Percentiles rank a stretch among this genome's conserved stretches.
Evolutionary conservation across 805 yeast species (phyloP).

Genomic region (Spathaspora gorwiae): DNA sequence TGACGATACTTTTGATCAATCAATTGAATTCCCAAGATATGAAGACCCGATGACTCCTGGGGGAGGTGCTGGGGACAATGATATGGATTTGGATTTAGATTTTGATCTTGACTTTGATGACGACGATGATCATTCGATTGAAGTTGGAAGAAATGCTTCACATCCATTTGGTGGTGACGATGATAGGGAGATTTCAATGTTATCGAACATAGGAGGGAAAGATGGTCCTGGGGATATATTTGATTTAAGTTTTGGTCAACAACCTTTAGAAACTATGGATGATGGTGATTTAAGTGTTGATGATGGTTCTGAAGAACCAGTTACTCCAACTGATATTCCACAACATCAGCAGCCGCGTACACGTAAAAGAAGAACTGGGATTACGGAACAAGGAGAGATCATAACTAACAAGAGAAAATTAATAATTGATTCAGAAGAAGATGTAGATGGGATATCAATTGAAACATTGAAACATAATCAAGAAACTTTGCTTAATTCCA

Average conservation of each 20-base stretch:
- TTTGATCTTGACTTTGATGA: conserved; percentile 31
- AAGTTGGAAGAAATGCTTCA: conserved; percentile 46
- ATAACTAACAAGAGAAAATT: conserved; percentile 45
- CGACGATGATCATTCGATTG: conserved; percentile 41
- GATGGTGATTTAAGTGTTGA: conserved; percentile 9
- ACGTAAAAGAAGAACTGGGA: conserved; percentile 23
- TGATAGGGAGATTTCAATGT: conserved; percentile 21
- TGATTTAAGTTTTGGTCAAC: conserved; percentile 35
- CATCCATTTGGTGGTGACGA: conserved; percentile 9
- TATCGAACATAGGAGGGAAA: conserved; percentile 8
- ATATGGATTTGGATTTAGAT: conserved; percentile 51
- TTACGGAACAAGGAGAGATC: conserved; percentile 39
- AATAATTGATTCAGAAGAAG: conserved; percentile 41
- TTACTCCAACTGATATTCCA: conserved; percentile 5
- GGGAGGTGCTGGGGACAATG: conserved; percentile 18
- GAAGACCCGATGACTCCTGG: conserved; percentile 10
- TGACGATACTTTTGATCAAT: conserved; percentile 42
- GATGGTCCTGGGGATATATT: conserved; percentile 13
- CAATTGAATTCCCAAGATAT: conserved; percentile 63
- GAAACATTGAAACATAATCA: conserved; percentile 30
- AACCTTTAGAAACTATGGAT: conserved; percentile 37
- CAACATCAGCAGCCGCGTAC: conserved; percentile 10
- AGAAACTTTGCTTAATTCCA: conserved; percentile 17
- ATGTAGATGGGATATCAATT: conserved; percentile 40
- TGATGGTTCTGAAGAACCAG: conserved; percentile 7